Base-by-base conservation (phyloP, 2,329 filamentous ascomycete species). In the Fusarium pseudoanthophilum region DNA sequence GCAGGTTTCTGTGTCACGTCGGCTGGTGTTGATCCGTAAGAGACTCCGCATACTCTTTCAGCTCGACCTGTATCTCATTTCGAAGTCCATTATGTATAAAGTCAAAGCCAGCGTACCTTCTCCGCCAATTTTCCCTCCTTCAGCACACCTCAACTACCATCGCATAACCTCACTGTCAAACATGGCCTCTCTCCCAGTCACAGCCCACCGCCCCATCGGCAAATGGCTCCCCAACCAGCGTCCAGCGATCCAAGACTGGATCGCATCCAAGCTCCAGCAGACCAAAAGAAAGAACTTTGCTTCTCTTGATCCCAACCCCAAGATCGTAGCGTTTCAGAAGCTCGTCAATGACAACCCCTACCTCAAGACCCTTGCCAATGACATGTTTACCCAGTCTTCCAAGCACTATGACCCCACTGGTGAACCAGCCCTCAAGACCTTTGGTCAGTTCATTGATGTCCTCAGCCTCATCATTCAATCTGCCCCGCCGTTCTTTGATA, bases 381-480 rank as follows among this genome's bases (percentile, higher is more conserved):
- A 60, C 20, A 67, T 67, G 64, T 67, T 67, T 1, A 67, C 39
- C 16, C 62, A 67, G 21, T 67, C 62, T 0, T 67, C 64, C 7
- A 67, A 67, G 32, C 2, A 67, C 28, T 67, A 67, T 14, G 62
- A 67, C 2, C 62, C 64, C 24, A 60, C 39, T 0, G 64, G 62
- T 3, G 26, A 16, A 9, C 32, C 64, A 7, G 64, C 62, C 1
- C 39, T 67, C 9, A 28, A 34, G 8, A 60, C 32, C 3, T 67
- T 67, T 15, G 52, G 20, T 0, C 11, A 67, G 0, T 67, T 67
- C 28, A 4, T 67, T 4, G 24, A 16, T 0, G 39, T 60, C 1
- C 2, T 67, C 16, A 52, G 51, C 7, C 4, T 67, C 11, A 37
- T 67, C 0, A 46, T 67, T 1, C 39, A 60, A 20, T 67, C 62